A percentile compares a stretch with the other conserved stretches of the same genome.
These are phyloP conservation scores for Phytophthora chlamydospora DNA, from an alignment of 352 stramenopile species.

Conservation along the genomic window DNA sequence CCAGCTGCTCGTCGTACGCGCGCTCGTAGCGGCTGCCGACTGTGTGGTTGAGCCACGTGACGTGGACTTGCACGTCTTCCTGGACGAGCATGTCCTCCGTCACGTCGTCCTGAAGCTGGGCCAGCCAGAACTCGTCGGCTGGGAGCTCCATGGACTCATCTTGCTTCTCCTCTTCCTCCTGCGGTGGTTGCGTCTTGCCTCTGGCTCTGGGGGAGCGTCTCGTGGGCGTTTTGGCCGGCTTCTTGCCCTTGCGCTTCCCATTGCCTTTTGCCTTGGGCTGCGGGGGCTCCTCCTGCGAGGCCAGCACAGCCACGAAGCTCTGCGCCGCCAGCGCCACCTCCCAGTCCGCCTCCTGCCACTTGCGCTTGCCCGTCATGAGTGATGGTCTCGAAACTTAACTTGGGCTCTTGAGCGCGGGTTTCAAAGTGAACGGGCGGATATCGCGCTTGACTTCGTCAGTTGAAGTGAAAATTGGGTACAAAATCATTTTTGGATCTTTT, in stretches of 20 bases:
- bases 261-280: constrained; percentile 10
- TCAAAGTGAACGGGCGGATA: too few relatives aligned
- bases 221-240: constrained; percentile 16
- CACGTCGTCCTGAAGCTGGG: constrained; percentile 76
- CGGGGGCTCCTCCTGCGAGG: constrained; percentile 17
- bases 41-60: constrained; percentile 69
- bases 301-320: constrained; percentile 70
- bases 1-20: constrained; percentile 66
- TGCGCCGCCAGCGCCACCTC: constrained; percentile 68
- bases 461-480: too few relatives aligned
- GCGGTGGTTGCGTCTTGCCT: not conserved
- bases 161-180: constrained; percentile 13
- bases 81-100: constrained; percentile 71
- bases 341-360: constrained; percentile 76
- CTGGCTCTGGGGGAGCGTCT: constrained; percentile 12
- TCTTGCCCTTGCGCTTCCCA: constrained; percentile 11
- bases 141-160: not conserved
- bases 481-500: too few relatives aligned
- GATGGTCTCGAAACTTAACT: too few relatives aligned
- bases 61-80: constrained; percentile 50
- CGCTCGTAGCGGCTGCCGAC: constrained; percentile 43
- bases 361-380: constrained; percentile 46
- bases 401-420: too few relatives aligned
- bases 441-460: too few relatives aligned
- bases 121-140: constrained; percentile 67